Evolutionary conservation across 1,284 basidiomycete species (phyloP).

Genomic region (Ganoderma resinaceum): DNA sequence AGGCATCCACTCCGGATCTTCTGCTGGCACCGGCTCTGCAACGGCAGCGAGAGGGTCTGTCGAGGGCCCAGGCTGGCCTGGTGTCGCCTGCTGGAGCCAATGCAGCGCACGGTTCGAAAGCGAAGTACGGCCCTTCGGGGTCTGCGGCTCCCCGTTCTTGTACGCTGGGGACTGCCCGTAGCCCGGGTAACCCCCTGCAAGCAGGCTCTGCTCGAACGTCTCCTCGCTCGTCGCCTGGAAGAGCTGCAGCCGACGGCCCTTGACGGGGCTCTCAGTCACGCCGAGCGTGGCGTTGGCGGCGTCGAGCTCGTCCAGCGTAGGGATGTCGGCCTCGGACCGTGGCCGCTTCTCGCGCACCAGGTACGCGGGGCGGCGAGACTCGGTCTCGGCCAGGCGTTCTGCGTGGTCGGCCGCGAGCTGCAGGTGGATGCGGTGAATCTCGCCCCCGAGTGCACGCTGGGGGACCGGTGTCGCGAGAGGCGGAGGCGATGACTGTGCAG

Average conservation of each 20-base stretch:
- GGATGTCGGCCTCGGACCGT: slow-evolving; percentile 47
- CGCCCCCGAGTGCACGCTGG: slow-evolving; percentile 50
- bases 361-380: slow-evolving; percentile 72
- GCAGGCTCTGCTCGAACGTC: slow-evolving; percentile 80
- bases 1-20: slow-evolving; percentile 44
- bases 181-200: slow-evolving; percentile 78
- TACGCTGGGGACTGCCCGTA: slow-evolving; percentile 52
- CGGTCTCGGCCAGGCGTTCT: slow-evolving; percentile 56
- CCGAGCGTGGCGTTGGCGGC: slow-evolving; percentile 50
- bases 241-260: slow-evolving; percentile 71
- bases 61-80: slow-evolving; percentile 48
- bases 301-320: slow-evolving; percentile 34
- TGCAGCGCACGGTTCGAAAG: slow-evolving; percentile 42
- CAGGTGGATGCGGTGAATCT: slow-evolving; percentile 64
- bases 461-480: slow-evolving; percentile 36
- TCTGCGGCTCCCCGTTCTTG: slow-evolving; percentile 37
- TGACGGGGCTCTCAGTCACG: slow-evolving; percentile 69
- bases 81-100: slow-evolving; percentile 48
- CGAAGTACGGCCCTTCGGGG: slow-evolving; percentile 31
- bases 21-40: slow-evolving; percentile 40
- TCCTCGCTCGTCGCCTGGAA: slow-evolving; percentile 84
- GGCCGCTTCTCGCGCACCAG: slow-evolving; percentile 62
- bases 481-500: slow-evolving; percentile 29
- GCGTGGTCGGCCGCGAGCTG: slow-evolving; percentile 57
- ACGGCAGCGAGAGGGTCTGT: slow-evolving; percentile 37